Evolutionary conservation across 1,139 yeast genomes (phyloP), one percentile per base, ranked within the genome.

Genomic region (Taphrina communis): DNA sequence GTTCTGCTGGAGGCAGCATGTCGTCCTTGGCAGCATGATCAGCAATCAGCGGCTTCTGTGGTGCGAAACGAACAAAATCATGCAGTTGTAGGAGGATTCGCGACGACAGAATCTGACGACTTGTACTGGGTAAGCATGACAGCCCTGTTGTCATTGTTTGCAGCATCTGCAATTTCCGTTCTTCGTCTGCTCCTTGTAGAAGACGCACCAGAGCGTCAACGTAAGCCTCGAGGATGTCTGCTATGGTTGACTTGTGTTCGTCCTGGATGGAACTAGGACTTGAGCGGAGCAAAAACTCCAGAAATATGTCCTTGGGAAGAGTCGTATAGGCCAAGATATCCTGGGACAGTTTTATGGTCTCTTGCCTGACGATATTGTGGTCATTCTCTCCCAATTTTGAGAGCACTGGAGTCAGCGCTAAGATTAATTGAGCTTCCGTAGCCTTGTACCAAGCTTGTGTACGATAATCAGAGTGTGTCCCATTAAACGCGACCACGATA

Each of bases 331-430:
- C 53, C 17, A 63, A 39, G 6, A 63, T 12, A 17, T 44, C 19
- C 38, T 44, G 17, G 55, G 61, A 63, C 42, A 63, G 39, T 36
- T n/a, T 35, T n/a, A 25, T 14, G 5, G 48, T 19, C 9, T 46
- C 56, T 12, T 4, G 7, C 39, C 31, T n/a, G 48, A 63, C 61
- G 11, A 46, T 25, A 11, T 44, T 50, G 48, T 38, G 56, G 31
- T 53, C 61, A 36, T 35, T 14, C 11, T 36, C 19, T 9, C 35
- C 21, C 39, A 63, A 11, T 7, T 42, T 58, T 7, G 61, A 38
- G 14, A 63, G 60, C 14, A 63, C 44, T 2, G 67, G 61, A 19
- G 61, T 63, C 25, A 63, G 35, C 9, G 67, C 67, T 41, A 63
- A 17, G 17, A 53, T 42, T n/a, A 63, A 38, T 38, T 63, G 67